Evolutionary conservation across 2,329 filamentous ascomycete species (phyloP).

Genomic region (Exophiala sp.): DNA sequence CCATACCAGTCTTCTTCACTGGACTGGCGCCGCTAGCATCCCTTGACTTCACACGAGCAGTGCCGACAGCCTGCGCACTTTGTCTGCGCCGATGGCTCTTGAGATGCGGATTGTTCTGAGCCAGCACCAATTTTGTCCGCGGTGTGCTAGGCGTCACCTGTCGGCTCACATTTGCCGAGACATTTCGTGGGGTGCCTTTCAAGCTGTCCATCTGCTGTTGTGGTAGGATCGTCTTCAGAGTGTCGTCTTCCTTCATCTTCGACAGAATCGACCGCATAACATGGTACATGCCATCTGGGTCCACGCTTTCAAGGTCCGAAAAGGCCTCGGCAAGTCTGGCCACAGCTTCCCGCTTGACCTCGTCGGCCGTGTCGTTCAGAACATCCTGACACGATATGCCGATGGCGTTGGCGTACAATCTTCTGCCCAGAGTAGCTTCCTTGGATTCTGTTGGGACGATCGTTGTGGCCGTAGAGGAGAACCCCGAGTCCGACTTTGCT

Average conservation of each 20-base stretch:
- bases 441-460: constrained; percentile 52
- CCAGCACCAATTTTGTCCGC: constrained; percentile 65
- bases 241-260: constrained; percentile 55
- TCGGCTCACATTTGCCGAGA: constrained; percentile 16
- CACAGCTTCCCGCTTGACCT: constrained; percentile 77
- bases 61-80: constrained; percentile 36
- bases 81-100: constrained; percentile 71
- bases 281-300: constrained; percentile 86
- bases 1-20: constrained; percentile 44
- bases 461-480: constrained; percentile 20
- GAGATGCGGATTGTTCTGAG: constrained; percentile 79
- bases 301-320: constrained; percentile 75
- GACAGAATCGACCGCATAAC: constrained; percentile 74
- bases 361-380: constrained; percentile 70
- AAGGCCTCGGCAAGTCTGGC: constrained; percentile 82
- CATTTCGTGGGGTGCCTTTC: constrained; percentile 38
- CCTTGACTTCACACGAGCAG: constrained; percentile 28
- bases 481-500: constrained; percentile 12
- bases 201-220: constrained; percentile 12
- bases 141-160: constrained; percentile 43
- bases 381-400: constrained; percentile 82
- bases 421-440: constrained; percentile 76
- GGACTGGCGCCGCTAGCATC: constrained; percentile 41
- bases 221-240: constrained; percentile 39
- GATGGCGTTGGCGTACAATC: constrained; percentile 75